Evolutionary conservation across 2,329 filamentous ascomycete genomes (phyloP).

Genomic region (Aureobasidium sp.): DNA sequence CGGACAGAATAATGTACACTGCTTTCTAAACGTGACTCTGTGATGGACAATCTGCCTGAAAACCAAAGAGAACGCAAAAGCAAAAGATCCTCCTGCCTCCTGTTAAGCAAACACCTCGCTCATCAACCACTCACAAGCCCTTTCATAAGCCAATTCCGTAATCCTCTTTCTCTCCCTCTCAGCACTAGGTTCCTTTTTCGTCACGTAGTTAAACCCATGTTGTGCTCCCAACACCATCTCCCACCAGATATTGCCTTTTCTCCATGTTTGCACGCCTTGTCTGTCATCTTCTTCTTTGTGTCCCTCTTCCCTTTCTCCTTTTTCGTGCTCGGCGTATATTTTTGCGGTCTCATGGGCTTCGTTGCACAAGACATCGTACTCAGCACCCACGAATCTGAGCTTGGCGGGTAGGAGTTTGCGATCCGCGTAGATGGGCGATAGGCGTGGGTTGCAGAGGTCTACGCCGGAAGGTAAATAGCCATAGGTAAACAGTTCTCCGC

Average conservation of each 20-base stretch:
- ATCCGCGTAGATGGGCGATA: not conserved
- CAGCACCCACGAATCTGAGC: not conserved
- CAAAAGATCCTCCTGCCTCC: too few relatives aligned
- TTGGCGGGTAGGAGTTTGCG: not conserved
- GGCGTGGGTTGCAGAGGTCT: not conserved
- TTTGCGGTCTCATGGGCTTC: not conserved
- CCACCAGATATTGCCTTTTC: not conserved
- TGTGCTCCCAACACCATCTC: not conserved
- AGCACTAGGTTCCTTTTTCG: not conserved
- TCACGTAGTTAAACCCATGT: constrained; percentile 2
- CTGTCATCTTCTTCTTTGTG: not conserved
- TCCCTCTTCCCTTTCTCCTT: not conserved
- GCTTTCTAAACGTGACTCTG: too few relatives aligned
- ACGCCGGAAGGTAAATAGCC: not conserved
- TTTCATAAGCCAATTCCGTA: not conserved
- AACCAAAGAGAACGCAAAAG: too few relatives aligned
- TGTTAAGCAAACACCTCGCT: not conserved
- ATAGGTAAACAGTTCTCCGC: not conserved
- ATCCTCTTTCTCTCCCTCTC: constrained; percentile 1
- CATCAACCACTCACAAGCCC: not conserved
- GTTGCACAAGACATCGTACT: constrained; percentile 1
- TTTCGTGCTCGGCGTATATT: not conserved
- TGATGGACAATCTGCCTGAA: too few relatives aligned
- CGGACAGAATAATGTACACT: too few relatives aligned
- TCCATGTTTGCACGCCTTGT: not conserved